Percentiles rank a stretch among this genome's conserved stretches.
Evolutionary conservation across 441 rosid genomes (phyloP).

Genomic region (Manihot esculenta): DNA sequence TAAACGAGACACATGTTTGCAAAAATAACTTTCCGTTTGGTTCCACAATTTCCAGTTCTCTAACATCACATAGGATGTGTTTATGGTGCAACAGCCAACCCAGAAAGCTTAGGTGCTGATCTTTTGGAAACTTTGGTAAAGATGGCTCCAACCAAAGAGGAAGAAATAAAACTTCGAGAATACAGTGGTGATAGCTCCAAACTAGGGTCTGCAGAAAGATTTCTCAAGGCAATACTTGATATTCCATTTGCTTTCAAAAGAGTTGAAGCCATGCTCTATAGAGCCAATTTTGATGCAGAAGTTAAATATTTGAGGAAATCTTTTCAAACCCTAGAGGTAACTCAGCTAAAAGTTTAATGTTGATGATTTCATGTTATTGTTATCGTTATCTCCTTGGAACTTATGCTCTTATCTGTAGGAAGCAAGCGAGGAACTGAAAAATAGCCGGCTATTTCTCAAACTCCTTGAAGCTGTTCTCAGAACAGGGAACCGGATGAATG

Average conservation of each 20-base stretch:
- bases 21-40: not conserved
- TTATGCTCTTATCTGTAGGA: slow-evolving; percentile 38
- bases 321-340: slow-evolving; percentile 90
- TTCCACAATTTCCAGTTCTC: slow-evolving; percentile 10
- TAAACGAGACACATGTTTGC: not conserved
- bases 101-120: slow-evolving; percentile 84
- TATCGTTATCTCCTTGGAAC: not conserved
- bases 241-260: slow-evolving; percentile 91
- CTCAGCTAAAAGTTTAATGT: slow-evolving; percentile 6
- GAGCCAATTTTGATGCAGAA: slow-evolving; percentile 92
- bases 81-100: slow-evolving; percentile 61
- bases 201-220: slow-evolving; percentile 89
- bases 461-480: slow-evolving; percentile 94
- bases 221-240: slow-evolving; percentile 86
- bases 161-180: slow-evolving; percentile 88
- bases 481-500: slow-evolving; percentile 95
- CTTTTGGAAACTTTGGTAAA: slow-evolving; percentile 92
- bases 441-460: slow-evolving; percentile 82
- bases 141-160: slow-evolving; percentile 99
- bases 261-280: slow-evolving; percentile 94
- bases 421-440: slow-evolving; percentile 87
- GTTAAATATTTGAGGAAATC: slow-evolving; percentile 81
- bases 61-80: slow-evolving; percentile 16
- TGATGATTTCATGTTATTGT: slow-evolving; percentile 1
- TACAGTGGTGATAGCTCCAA: slow-evolving; percentile 68